phyloP scores from a whole-genome alignment of 306 rosid genomes.

The Cicer cuneatum region DNA sequence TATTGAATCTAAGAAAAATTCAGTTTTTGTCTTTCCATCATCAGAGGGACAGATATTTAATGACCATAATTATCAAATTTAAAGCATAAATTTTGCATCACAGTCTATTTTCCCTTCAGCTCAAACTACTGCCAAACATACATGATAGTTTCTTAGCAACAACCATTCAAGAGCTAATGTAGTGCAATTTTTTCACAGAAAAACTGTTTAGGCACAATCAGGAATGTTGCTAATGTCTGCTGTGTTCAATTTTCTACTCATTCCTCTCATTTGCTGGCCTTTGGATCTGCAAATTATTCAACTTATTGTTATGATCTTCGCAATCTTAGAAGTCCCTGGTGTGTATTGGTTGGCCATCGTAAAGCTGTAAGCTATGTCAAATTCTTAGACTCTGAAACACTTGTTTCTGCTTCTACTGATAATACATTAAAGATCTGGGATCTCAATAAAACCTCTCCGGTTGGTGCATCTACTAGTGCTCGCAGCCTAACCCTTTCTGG shows the following conservation, averaged over 20 bases:
- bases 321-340: slow-evolving; percentile 85
- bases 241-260: slow-evolving; percentile 93
- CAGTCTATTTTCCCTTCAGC: slow-evolving; percentile 23
- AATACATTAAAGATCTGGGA: slow-evolving; percentile 93
- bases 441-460: slow-evolving; percentile 70
- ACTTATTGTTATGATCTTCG: slow-evolving; percentile 96
- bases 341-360: slow-evolving; percentile 80
- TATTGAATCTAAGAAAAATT: slow-evolving; percentile 15
- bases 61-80: slow-evolving; percentile 6
- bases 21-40: slow-evolving; percentile 6
- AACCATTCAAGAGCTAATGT: slow-evolving; percentile 42
- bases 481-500: slow-evolving; percentile 83
- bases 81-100: slow-evolving; percentile 33
- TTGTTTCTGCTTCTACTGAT: slow-evolving; percentile 96
- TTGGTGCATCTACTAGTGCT: slow-evolving; percentile 67
- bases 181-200: slow-evolving; percentile 56
- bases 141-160: slow-evolving; percentile 14
- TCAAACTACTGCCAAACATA: slow-evolving; percentile 33
- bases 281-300: slow-evolving; percentile 83
- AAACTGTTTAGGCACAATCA: slow-evolving; percentile 74
- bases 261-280: slow-evolving; percentile 79
- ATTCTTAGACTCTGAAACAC: slow-evolving; percentile 89
- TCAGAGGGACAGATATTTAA: slow-evolving; percentile 22
- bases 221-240: slow-evolving; percentile 86
- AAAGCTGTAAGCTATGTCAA: slow-evolving; percentile 91